These are phyloP conservation scores for Ceratocystis papillata DNA, from an alignment of 2,329 filamentous ascomycete genomes.

Conservation along the genomic window DNA sequence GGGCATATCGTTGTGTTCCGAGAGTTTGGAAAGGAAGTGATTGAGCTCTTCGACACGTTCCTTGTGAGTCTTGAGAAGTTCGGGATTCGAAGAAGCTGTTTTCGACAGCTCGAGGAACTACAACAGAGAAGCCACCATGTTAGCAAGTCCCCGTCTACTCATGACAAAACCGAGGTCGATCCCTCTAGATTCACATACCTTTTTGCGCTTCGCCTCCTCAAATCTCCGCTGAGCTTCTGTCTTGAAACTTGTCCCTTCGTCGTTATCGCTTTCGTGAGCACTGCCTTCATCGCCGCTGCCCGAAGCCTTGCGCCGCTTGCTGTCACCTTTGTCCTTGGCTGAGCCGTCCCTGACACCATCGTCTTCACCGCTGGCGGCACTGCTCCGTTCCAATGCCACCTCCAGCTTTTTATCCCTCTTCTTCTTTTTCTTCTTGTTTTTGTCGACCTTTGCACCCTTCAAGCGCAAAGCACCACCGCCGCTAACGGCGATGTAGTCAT, in stretches of 20 bases:
- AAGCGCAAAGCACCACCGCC: slow-evolving; percentile 70
- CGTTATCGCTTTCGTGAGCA: slow-evolving; percentile 27
- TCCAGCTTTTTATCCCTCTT: slow-evolving; percentile 36
- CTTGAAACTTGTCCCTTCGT: slow-evolving; percentile 42
- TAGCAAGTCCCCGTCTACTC: neutral
- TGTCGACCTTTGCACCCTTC: slow-evolving; percentile 60
- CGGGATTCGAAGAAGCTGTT: slow-evolving; percentile 45
- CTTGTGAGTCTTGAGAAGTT: slow-evolving; percentile 92
- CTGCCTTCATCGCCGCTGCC: slow-evolving; percentile 23
- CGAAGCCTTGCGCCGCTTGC: slow-evolving; percentile 26
- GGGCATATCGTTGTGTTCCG: slow-evolving; percentile 96
- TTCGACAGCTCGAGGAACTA: slow-evolving; percentile 73
- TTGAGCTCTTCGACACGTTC: slow-evolving; percentile 93
- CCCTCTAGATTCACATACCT: slow-evolving; percentile 44
- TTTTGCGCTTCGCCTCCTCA: slow-evolving; percentile 69
- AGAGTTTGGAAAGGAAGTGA: slow-evolving; percentile 79
- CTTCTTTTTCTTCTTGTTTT: slow-evolving; percentile 56
- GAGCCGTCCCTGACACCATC: slow-evolving; percentile 27
- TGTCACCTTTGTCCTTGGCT: slow-evolving; percentile 27
- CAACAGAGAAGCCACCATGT: slow-evolving; percentile 5
- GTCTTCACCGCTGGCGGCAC: slow-evolving; percentile 9
- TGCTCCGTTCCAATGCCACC: slow-evolving; percentile 31
- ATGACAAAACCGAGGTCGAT: neutral
- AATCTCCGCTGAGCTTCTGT: slow-evolving; percentile 75
- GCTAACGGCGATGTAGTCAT: slow-evolving; percentile 58